Base-by-base conservation (phyloP, 2,329 filamentous ascomycete species). In the Colletotrichum lini region DNA sequence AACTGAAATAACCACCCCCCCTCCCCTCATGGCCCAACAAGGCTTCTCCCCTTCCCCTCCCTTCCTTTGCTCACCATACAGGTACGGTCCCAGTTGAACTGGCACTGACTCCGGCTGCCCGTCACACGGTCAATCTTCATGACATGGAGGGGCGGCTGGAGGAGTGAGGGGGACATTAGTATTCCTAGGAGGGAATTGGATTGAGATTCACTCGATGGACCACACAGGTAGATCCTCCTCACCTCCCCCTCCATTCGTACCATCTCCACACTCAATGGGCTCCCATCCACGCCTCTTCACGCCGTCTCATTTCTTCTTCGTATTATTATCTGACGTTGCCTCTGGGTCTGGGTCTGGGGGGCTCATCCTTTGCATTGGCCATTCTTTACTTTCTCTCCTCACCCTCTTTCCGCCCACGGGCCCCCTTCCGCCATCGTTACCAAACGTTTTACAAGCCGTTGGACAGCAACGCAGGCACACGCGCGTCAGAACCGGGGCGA, bases 241-340 rank as follows among this genome's bases (percentile, higher is more conserved):
- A 10, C 40, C 53, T 52, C 45, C 44, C 63, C 67, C 56, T 67
- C 67, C 42, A 49, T 57, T 62, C 44, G 50, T n/a, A 44, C 64
- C 64, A 52, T 67, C 68, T 63, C 68, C 68, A 71, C 68, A 52
- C 57, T 71, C 35, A 58, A 58, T 71, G 68, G 68, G 53, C 68
- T 67, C 57, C 45, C 35, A 71, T 45, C 64, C 40, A 58, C 57
- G 64, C 58, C 60, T 40, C 58, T 71, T 58, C 42, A 53, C 52
- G 38, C 50, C 52, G n/a, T 53, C 64, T 71, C 64, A 71, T 71
- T 71, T 71, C 68, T 67, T 71, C 64, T 67, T 71, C 68, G 68
- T 71, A 71, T 71, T 67, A 42, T 62, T 57, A 44, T 57, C 53
- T 53, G 44, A 47, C 30, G 49, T 52, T 52, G 44, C 44, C 15